Base-by-base conservation (phyloP, 1,139 yeast genomes). In the Protomyces macrosporus region DNA sequence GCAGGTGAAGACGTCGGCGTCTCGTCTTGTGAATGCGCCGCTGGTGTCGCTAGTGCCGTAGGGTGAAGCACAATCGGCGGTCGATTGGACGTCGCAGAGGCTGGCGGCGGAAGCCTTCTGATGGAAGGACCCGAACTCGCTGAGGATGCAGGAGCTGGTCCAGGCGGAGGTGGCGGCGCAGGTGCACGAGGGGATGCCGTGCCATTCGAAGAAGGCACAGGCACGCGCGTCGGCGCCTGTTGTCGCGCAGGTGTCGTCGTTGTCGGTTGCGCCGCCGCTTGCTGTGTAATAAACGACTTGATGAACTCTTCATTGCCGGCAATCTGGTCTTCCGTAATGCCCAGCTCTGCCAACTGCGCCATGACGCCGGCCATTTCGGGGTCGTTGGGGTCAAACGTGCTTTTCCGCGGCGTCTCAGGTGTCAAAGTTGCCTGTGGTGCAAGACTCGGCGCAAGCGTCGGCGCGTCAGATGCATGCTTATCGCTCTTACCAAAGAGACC, bases 241-340 rank as follows among this genome's bases (percentile, higher is more conserved):
- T 55, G 42, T 16, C 36, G 30, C 52, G 59, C 45, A 14, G 61
- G 93, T 77, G 48, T 23, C 1, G 95, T 95, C 64, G 88, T 78
- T 23, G 95, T 95, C 1, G 96, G 95, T 71, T 88, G 96, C 53
- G 88, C 75, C 0, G 96, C 96, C 42, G 90, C 79, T 72, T 88
- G 88, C 66, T 88, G 95, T 0, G 93, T 95, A 74, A 69, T 60
- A 48, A 64, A 67, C 6, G 65, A 66, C 39, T 58, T 66, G 54
- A 69, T 53, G 42, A 64, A 54, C 3, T 68, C 70, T 16, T 91
- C 79, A 72, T 89, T 88, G 65, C 88, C 95, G 0, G 93, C 95
- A 75, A 90, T 88, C 91, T 88, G 87, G 70, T 89, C 96, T 71
- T 89, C 95, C 0, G 90, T 76, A 65, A 90, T 89, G 0, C 96